A percentile compares a stretch with the other conserved stretches of the same genome.
Conservation (phyloP, 768 basidiomycete species). For the Leccinum longicurvipes region DNA sequence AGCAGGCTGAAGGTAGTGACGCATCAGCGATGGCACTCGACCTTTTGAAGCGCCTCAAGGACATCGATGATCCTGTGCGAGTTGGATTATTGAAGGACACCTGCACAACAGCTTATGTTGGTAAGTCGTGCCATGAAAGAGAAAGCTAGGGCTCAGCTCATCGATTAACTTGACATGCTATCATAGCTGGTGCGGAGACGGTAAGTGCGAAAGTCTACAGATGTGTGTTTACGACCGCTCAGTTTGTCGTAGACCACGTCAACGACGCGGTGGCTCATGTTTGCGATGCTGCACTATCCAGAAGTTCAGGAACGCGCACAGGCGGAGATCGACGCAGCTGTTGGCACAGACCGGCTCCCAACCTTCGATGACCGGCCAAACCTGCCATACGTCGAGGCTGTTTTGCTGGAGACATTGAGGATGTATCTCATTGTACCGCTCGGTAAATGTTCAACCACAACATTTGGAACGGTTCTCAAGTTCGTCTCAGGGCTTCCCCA, state of each 20-base stretch:
- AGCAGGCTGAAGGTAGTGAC: conserved; percentile 12
- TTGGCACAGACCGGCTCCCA: conserved; percentile 30
- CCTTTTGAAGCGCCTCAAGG: not conserved
- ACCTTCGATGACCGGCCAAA: conserved; percentile 17
- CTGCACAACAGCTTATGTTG: conserved; percentile 12
- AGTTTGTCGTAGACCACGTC: conserved; percentile 6
- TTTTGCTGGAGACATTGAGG: conserved; percentile 29
- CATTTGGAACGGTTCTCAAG: not conserved
- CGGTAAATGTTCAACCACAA: conserved; percentile 9
- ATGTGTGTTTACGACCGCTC: not conserved
- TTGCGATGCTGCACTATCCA: conserved; percentile 32
- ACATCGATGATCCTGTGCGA: conserved; percentile 6
- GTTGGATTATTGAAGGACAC: conserved; percentile 9
- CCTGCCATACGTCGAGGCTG: conserved; percentile 31
- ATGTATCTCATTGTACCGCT: conserved; percentile 27
- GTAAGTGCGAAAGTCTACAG: not conserved
- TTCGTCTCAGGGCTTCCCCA: conserved; percentile 13
- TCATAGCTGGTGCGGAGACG: conserved; percentile 20
- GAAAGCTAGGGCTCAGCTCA: not conserved
- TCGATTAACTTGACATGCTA: not conserved
- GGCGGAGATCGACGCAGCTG: conserved; percentile 27
- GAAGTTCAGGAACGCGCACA: conserved; percentile 31
- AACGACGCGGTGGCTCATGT: conserved; percentile 23
- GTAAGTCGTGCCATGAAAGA: conserved; percentile 7
- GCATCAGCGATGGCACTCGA: conserved; percentile 13